Conservation (phyloP, 768 basidiomycete species). For the Erythrobasidium yunnanense region DNA sequence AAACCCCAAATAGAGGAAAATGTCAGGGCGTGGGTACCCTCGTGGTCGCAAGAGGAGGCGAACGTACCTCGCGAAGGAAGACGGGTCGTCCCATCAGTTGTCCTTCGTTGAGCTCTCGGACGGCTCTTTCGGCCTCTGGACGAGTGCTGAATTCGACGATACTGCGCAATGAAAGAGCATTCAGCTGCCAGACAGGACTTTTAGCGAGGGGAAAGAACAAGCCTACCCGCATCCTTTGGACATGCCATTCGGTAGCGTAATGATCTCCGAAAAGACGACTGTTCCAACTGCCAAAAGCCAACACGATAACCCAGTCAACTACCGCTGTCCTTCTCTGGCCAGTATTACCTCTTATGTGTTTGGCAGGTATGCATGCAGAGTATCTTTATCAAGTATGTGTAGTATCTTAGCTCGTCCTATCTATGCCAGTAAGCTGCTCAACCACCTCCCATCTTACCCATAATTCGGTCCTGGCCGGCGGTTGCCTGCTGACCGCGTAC, state of each 20-base stretch:
- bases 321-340: no score
- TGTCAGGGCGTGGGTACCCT: not conserved
- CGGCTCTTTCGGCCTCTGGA: constrained; percentile 79
- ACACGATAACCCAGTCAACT: constrained; percentile 42
- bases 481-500: no score
- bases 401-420: no score
- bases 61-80: constrained; percentile 80
- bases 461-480: no score
- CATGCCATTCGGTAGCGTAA: constrained; percentile 87
- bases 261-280: constrained; percentile 98
- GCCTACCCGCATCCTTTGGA: constrained; percentile 99
- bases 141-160: constrained; percentile 89
- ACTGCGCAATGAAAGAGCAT: constrained; percentile 44
- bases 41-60: no score
- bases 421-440: no score
- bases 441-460: no score
- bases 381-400: no score
- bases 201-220: not conserved
- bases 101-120: constrained; percentile 80
- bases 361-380: no score
- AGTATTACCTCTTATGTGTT: no score
- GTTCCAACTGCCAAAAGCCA: constrained; percentile 70
- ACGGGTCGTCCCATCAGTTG: constrained; percentile 84
- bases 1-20: not conserved
- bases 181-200: constrained; percentile 28